Base-by-base conservation (phyloP, 441 rosid genomes). In the Gossypium schwendimanii region DNA sequence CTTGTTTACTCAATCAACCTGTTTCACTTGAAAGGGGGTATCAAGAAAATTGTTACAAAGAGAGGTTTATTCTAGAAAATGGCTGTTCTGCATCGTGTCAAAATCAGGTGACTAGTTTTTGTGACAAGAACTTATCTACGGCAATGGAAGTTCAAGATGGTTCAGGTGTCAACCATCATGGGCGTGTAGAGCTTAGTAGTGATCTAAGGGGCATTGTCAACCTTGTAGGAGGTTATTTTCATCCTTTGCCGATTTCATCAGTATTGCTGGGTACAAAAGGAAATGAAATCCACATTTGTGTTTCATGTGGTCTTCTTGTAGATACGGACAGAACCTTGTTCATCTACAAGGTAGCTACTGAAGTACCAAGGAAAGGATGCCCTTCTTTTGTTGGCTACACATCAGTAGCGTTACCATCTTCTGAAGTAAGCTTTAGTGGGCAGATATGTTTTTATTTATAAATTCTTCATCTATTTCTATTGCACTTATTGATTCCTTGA, bases 311-410 rank as follows among this genome's bases (percentile, higher is more conserved):
- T 73, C 82, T 74, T 73, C 73, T 71, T 33, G 77, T 41, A 65
- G 84, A 88, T 63, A 80, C 70, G 69, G 74, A 71, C 39, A 82
- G 84, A 76, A 89, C 85, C 73, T 70, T 95, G 62, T 88, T 89
- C 76, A 64, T 90, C 76, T 93, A 95, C 81, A 91, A 84, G 81
- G 33, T 91, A 64, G 78, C 80, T 73, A 73, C 77, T 77, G 81
- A 86, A 77, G 87, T 80, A 70, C 83, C 84, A 73, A 79, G 69
- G 58, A 76, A 47, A 76, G 97, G 96, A 77, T 74, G 84, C 75
- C 98, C 99, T 75, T 87, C 85, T 55, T 79, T 85, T 76, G 71
- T 90, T 78, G 98, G 98, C 78, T 81, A 88, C 77, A 85, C 95
- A 18, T 70, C 84, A 59, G 78, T 82, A 60, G 74, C 64, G 47